Base-by-base conservation (phyloP, 1,284 basidiomycete species). In the Xerocomus minutiporus region DNA sequence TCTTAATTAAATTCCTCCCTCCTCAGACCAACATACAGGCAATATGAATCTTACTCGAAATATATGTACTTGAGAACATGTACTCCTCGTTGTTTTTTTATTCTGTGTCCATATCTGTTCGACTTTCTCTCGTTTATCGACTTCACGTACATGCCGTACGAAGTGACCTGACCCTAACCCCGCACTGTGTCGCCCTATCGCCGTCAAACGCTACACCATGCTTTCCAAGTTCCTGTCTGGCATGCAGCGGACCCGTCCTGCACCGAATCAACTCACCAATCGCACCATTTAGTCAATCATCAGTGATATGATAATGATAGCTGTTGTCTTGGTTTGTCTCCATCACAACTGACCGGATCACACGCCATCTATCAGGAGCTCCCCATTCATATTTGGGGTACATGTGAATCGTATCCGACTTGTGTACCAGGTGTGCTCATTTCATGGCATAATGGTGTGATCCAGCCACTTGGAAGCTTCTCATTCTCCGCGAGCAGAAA, bases 141-240 rank as follows among this genome's bases (percentile, higher is more conserved):
- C 13, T 34, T 40, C 48, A 31, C 46, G 50, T 31, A 23, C 29
- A 53, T 54, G 43, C 44, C 56, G 52, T 57, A 43, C n/a, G 6
- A 25, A 11, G 12, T 23, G 28, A 29, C 28, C 28, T 29, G 28
- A 58, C 38, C 36, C 48, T 57, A 57, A 57, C 49, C 48, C 48
- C 53, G 54, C 58, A 53, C 17, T n/a, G n/a, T 32, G 15, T 28
- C 42, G 28, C 26, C 28, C 42, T 50, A 39, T 61, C 55, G 8
- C 50, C 58, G 36, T 42, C 36, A 20, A 20, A 32, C 13, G 5
- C 9, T 7, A 23, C 29, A 11, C 20, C 15, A 31, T 35, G 46
- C 26, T 48, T n/a, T 28, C 15, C 15, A 36, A 25, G 17, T n/a
- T 13, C 20, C 34, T 35, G 15, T 15, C 13, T 12, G 4, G 29